Conservation (phyloP, 306 rosid genomes). For the Hippophae rhamnoides region DNA sequence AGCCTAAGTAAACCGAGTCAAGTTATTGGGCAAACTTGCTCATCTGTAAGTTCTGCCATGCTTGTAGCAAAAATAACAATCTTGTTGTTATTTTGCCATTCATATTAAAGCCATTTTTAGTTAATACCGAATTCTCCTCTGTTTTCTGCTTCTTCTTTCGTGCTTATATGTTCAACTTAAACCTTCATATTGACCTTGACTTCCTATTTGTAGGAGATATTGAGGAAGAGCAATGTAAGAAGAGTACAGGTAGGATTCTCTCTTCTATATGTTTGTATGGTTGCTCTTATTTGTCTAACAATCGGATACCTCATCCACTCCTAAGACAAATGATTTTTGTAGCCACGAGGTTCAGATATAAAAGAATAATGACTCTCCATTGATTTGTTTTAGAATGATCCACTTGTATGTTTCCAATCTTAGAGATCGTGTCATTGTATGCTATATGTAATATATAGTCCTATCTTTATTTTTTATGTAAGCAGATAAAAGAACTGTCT, state of each 20-base stretch:
- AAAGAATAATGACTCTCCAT: conserved; percentile 13
- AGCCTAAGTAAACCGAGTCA: too few species aligned
- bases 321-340: conserved; percentile 13
- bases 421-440: conserved; percentile 4
- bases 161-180: background rate
- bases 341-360: conserved; percentile 2
- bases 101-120: background rate
- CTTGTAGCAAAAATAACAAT: background rate
- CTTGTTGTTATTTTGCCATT: background rate
- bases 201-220: conserved; percentile 40
- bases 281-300: conserved; percentile 54
- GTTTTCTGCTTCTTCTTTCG: background rate
- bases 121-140: background rate
- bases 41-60: background rate
- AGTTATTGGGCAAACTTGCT: background rate
- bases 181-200: background rate
- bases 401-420: conserved; percentile 25
- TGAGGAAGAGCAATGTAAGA: conserved; percentile 37
- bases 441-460: conserved; percentile 24
- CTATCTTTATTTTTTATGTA: background rate
- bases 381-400: conserved; percentile 21
- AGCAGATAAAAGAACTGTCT: too few species aligned
- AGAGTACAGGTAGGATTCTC: conserved; percentile 62
- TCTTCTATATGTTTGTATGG: conserved; percentile 53
- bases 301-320: conserved; percentile 62